A percentile compares a stretch with the other conserved stretches of the same genome.
phyloP scores from a whole-genome alignment of 192 early-diverging fungal genomes.

The Dimargaris xerosporica region DNA sequence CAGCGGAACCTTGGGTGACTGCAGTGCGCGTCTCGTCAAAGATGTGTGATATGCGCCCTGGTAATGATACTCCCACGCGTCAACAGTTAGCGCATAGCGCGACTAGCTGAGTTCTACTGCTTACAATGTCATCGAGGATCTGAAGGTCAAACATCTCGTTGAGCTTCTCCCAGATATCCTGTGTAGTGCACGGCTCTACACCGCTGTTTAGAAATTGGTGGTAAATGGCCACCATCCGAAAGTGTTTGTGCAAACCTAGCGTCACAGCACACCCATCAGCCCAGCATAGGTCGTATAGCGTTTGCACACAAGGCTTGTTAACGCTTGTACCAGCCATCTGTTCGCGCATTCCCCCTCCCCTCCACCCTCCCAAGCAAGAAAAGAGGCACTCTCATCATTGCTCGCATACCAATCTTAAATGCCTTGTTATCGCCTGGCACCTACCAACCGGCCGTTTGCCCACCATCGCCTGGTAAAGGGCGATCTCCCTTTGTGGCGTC shows the following conservation, averaged over 20 bases:
- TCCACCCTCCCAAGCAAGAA: background rate
- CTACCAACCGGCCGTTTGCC: slow-evolving; percentile 4
- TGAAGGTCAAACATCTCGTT: slow-evolving; percentile 1
- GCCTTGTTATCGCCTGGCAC: background rate
- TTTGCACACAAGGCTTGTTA: background rate
- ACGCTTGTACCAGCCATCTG: background rate
- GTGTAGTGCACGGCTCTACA: background rate
- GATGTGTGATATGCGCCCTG: no score
- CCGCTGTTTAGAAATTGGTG: slow-evolving; percentile 4
- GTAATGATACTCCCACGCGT: no score
- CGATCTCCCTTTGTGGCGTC: slow-evolving; percentile 6
- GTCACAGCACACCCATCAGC: background rate
- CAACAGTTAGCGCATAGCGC: no score
- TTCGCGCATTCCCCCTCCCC: background rate
- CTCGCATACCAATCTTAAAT: background rate
- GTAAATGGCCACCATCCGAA: slow-evolving; percentile 8
- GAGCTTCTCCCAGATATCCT: slow-evolving; percentile 8
- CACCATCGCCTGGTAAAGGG: slow-evolving; percentile 9
- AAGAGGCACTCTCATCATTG: background rate
- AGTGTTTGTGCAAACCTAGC: slow-evolving; percentile 5
- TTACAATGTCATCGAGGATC: slow-evolving; percentile 2
- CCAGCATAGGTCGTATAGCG: background rate
- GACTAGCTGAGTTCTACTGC: background rate
- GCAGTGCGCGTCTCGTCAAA: no score
- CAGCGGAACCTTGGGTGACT: no score